Evolutionary conservation across 495 filamentous ascomycete species (phyloP), one percentile per base, ranked within the genome.

Genomic region (Trichocladium antarcticum): DNA sequence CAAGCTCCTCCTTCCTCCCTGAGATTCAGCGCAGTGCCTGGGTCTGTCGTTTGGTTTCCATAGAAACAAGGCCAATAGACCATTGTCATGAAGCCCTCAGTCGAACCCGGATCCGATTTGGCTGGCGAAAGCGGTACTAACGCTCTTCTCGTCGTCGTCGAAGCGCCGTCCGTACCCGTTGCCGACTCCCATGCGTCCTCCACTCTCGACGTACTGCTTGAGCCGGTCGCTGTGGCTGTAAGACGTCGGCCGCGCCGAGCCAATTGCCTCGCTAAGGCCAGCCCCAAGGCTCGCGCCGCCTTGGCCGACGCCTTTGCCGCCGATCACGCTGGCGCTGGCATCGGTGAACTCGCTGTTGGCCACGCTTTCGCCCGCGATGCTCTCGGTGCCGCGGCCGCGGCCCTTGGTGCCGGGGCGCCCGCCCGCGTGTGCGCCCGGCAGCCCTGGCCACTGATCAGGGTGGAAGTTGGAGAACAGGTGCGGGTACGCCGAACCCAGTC

Each of bases 381-480:
- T 93, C 57, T 78, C 79, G 14, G 87, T 73, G 28, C 75, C 79
- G 24, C 73, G 74, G 17, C 75, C 79, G 42, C 83, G 80, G 42
- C 71, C 66, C 58, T 80, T 80, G 42, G 64, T 61, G 14, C 62
- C 64, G 19, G 63, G 62, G 16, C 72, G 66, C 14, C 68, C 71
- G 44, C 78, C 77, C 55, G 83, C 83, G 37, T 72, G 65, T 3
- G 81, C 77, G 10, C 81, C 80, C 22, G 81, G 80, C 34, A 94
- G 76, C 19, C 83, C 74, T 14, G 93, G 93, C 92, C 92, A 99
- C 22, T 82, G 73, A 45, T 95, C 89, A 34, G 80, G 72, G 32
- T 81, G 75, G 58, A 99, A 97, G 64, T 83, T 83, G 43, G 86
- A 87, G 67, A 99, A 99, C 85, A 97, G 95, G 19, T 83, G 85